Evolutionary conservation across 176 grass and related monocot species (phyloP), one percentile per base, ranked within the genome.

Genomic region (Cenchrus americanus): DNA sequence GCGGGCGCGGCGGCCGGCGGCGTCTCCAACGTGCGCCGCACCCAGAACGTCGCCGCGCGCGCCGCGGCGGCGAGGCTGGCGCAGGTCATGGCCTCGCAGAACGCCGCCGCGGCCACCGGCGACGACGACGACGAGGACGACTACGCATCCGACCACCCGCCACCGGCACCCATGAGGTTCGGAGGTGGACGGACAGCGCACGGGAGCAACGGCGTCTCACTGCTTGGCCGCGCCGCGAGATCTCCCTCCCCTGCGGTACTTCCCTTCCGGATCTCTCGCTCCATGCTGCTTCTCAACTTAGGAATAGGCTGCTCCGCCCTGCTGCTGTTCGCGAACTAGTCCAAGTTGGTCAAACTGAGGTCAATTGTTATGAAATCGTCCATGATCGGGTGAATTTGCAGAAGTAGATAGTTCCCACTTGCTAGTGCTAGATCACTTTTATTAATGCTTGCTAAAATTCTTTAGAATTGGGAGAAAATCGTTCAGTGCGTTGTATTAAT

Each of bases 41-140:
- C 97, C 42, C 91, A 99, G 93, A 99, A 99, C 87, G 97, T 99
- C 18, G 93, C 93, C 11, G 97, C 97, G 59, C 89, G 91, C 48
- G 97, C 97, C n/a, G 97, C 93, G 48, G 97, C 97, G 27, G 93
- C 97, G 1, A 86, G 97, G 54, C 97, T 99, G 19, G 91, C 93
- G 49, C 97, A 99, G 81, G 96, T 99, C 46, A 99, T 99, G 97
- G 91, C 97, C 24, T 99, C 97, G 5, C 93, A 96, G 88, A 95
- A 84, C 75, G 89, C 89, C 63, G 87, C 89, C 15, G 89, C 82
- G n/a, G 91, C 82, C 54, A 86, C 89, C 26, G 93, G 92, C 34
- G 91, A 93, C 75, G 96, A 95, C 46, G 95, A 99, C 0, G 91
- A 96, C 7, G 93, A 98, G 3, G 92, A 94, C 5, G 88, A 97